Conservation (phyloP, 2,329 filamentous ascomycete genomes). For the Trichoderma semiorbis region DNA sequence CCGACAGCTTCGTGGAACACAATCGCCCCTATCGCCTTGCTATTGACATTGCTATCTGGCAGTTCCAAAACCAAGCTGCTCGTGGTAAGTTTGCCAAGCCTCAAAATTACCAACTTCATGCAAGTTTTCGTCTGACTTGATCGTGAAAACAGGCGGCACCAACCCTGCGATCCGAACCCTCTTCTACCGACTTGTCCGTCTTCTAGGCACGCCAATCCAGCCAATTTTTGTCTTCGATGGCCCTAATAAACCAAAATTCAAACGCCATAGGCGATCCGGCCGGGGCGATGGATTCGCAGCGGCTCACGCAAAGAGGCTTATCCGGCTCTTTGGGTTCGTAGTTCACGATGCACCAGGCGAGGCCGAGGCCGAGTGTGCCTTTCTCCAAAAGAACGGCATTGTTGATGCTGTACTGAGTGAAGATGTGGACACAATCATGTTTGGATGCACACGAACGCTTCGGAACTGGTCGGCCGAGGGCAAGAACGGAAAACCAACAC, state of each 20-base stretch:
- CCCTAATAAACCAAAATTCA: constrained; percentile 78
- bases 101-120: neutral
- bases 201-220: constrained; percentile 74
- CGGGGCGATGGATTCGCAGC: constrained; percentile 64
- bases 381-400: constrained; percentile 74
- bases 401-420: constrained; percentile 94
- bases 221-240: constrained; percentile 91
- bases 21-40: constrained; percentile 77
- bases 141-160: constrained; percentile 58
- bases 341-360: constrained; percentile 88
- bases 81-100: constrained; percentile 48
- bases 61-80: constrained; percentile 86
- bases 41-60: constrained; percentile 95
- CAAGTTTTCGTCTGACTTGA: constrained; percentile 11
- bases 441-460: constrained; percentile 76
- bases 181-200: constrained; percentile 82
- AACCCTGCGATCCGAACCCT: constrained; percentile 89
- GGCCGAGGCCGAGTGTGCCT: constrained; percentile 91
- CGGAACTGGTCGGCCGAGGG: constrained; percentile 79
- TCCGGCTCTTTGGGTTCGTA: constrained; percentile 80
- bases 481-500: constrained; percentile 69
- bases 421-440: constrained; percentile 97
- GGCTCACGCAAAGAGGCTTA: constrained; percentile 76
- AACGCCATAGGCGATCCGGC: constrained; percentile 74
- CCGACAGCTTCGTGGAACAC: constrained; percentile 68